Evolutionary conservation across 208 protist species (phyloP).

Genomic region (Acanthamoeba lenticulata): DNA sequence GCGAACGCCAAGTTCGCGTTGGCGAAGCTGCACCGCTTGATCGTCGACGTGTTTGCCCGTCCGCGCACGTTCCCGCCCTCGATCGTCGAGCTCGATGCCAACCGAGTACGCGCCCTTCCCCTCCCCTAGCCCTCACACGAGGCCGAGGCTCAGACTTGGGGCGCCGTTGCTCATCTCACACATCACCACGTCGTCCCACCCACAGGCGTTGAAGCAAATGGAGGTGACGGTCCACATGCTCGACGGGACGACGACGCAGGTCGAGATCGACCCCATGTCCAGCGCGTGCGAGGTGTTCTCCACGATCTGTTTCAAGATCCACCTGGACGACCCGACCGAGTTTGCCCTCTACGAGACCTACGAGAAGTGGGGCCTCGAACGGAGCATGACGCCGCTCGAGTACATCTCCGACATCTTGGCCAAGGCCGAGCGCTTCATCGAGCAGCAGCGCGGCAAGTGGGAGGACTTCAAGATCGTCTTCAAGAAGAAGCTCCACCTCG

Average conservation of each 20-base stretch:
- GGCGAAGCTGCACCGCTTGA: not conserved
- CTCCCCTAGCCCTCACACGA: not conserved
- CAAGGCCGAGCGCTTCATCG: slow-evolving; percentile 22
- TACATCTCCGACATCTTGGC: slow-evolving; percentile 39
- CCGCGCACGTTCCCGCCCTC: slow-evolving; percentile 36
- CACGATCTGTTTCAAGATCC: slow-evolving; percentile 3
- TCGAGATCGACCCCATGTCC: slow-evolving; percentile 41
- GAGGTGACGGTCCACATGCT: not conserved
- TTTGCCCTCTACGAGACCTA: slow-evolving; percentile 50
- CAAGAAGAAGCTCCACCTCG: slow-evolving; percentile 64
- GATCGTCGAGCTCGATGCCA: not conserved
- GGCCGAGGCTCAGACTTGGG: not conserved
- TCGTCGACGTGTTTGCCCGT: slow-evolving; percentile 4
- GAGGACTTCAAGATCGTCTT: slow-evolving; percentile 46
- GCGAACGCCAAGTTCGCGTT: not conserved
- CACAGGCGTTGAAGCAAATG: not conserved
- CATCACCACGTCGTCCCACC: not conserved
- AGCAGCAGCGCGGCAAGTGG: not conserved
- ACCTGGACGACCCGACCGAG: slow-evolving; percentile 55
- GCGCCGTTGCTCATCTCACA: not conserved
- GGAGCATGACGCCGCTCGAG: not conserved
- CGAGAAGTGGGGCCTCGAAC: not conserved
- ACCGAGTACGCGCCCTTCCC: not conserved
- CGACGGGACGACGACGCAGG: not conserved
- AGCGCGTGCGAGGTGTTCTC: slow-evolving; percentile 45